These are phyloP conservation scores for Arthrobotrys conoides DNA, from an alignment of 2,329 filamentous ascomycete genomes.

Conservation along the genomic window DNA sequence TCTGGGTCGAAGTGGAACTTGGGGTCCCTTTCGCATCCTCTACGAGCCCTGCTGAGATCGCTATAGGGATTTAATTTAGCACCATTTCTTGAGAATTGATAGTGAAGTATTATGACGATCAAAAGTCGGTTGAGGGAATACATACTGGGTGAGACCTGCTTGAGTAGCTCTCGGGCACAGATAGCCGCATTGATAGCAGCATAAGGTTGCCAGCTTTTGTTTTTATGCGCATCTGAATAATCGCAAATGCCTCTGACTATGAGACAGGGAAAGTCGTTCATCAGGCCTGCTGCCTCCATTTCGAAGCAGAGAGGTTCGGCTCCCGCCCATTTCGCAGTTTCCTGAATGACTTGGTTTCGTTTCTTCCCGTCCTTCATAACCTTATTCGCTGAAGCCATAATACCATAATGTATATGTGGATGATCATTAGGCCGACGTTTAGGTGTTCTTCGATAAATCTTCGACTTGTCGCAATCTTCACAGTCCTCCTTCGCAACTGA, in stretches of 20 bases:
- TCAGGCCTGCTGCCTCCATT: constrained; percentile 36
- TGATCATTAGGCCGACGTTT: neutral
- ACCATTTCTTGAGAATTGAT: neutral
- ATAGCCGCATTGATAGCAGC: constrained; percentile 29
- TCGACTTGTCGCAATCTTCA: neutral
- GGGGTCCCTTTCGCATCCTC: neutral
- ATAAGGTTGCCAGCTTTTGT: constrained; percentile 28
- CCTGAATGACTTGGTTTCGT: constrained; percentile 25
- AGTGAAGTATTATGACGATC: neutral
- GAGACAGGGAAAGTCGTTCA: constrained; percentile 2
- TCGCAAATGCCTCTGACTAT: constrained; percentile 29
- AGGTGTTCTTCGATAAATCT: neutral
- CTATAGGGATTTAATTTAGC: neutral
- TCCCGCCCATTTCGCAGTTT: neutral
- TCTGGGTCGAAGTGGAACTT: neutral
- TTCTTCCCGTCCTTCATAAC: constrained; percentile 34
- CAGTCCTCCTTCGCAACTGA: neutral
- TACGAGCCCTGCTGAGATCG: neutral
- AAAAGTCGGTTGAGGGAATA: neutral
- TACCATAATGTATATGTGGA: constrained; percentile 21
- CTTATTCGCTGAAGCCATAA: constrained; percentile 27
- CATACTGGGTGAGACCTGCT: constrained; percentile 10
- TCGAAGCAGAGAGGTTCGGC: constrained; percentile 36
- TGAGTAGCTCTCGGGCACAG: constrained; percentile 19
- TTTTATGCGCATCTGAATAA: constrained; percentile 31